Conservation (phyloP, 2,329 filamentous ascomycete species). For the Alternaria triticimaculans region DNA sequence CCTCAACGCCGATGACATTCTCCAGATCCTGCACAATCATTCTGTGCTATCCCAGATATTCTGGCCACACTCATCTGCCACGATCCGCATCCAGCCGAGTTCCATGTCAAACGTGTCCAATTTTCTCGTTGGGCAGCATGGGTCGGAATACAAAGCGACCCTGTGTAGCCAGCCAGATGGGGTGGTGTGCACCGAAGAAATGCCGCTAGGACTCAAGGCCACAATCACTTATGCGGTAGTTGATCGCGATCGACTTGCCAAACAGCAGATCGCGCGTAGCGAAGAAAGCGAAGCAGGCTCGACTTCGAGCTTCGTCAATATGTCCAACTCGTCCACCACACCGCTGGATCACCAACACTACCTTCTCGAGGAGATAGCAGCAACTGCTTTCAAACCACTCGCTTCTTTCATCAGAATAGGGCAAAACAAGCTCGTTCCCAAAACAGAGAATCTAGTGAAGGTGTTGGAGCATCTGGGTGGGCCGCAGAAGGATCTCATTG, state of each 20-base stretch:
- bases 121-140: neutral
- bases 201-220: neutral
- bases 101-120: neutral
- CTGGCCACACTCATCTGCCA: neutral
- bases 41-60: neutral
- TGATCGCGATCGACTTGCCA: neutral
- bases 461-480: neutral
- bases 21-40: neutral
- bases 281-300: neutral
- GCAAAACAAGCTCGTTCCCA: neutral
- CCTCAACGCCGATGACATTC: neutral
- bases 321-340: neutral
- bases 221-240: neutral
- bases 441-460: neutral
- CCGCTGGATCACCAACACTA: neutral
- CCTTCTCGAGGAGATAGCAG: neutral
- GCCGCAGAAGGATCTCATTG: neutral
- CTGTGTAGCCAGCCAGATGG: neutral
- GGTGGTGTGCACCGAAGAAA: neutral
- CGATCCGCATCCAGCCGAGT: neutral
- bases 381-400: neutral
- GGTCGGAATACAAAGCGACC: neutral
- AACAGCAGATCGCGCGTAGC: neutral
- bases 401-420: neutral
- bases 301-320: neutral